Evolutionary conservation across 805 yeast species (phyloP), one percentile per base, ranked within the genome.

Genomic region (Zygoascus ofunaensis): DNA sequence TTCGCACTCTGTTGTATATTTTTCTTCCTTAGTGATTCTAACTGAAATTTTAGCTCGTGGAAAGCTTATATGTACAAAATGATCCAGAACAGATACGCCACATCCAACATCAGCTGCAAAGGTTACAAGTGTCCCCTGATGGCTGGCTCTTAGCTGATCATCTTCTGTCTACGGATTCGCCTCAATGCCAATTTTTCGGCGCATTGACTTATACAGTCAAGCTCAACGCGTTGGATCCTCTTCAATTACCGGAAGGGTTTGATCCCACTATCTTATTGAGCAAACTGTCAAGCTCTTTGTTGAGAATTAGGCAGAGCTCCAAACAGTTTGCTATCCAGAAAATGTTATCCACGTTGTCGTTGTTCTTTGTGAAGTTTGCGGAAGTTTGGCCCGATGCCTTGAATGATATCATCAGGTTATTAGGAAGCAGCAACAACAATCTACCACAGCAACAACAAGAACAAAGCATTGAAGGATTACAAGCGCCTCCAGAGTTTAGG

Each of bases 191-290:
- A 55, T 86, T 81, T 58, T 80, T 86, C 55, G 95, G 94, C 0
- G 94, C 94, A 0, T 69, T 83, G 46, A 86, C 95, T 0, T 78
- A 76, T 47, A 73, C 86, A 0, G 92, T 86, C 3, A 67, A 72
- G 50, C 60, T 82, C 37, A 76, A 74, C 47, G 50, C 36, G 42
- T 42, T 19, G 39, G 47, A 4, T 51, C 30, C 24, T n/a, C 5
- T 10, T 23, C 26, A 15, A 26, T 22, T 3, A 30, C 43, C 24
- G 48, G 43, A 22, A 30, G 36, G 5, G 33, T 23, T 4, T 24
- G 41, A 37, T 37, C 41, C 41, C 15, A 18, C 30, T 5, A 30
- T 8, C 5, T 21, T 21, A 3, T 26, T 37, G 7, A 19, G 32
- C 15, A 55, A 49, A 19, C 45, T 61, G 21, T 42, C 61, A 12